These are phyloP conservation scores for Ophiostoma sp. DNA, from an alignment of 2,329 filamentous ascomycete genomes.

Conservation along the genomic window DNA sequence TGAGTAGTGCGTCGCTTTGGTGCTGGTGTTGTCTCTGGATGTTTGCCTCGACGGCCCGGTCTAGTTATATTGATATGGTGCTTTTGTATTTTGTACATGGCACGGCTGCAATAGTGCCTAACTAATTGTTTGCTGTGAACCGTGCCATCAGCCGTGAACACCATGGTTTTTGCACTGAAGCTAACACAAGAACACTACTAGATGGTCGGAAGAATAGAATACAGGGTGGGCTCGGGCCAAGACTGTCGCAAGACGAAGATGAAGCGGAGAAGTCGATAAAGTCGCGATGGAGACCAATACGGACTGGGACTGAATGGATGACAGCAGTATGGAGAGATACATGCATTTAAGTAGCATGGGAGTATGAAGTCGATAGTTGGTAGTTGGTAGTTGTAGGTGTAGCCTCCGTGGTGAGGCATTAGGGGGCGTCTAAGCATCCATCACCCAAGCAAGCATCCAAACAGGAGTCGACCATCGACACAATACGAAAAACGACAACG, in stretches of 20 bases:
- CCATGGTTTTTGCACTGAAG: background rate
- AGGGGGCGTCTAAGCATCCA: no score
- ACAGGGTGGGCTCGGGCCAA: background rate
- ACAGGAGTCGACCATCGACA: no score
- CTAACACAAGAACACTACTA: no score
- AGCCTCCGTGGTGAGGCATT: no score
- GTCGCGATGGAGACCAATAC: background rate
- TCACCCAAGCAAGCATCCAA: no score
- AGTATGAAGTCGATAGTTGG: background rate
- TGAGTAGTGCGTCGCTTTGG: no score
- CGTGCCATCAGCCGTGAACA: background rate
- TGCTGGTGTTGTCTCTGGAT: no score
- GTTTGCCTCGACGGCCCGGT: background rate
- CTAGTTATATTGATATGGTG: background rate
- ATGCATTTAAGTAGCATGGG: background rate
- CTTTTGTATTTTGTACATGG: background rate
- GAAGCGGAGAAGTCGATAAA: constrained; percentile 3
- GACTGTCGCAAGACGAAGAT: background rate
- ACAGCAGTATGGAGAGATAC: no score
- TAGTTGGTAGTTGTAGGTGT: background rate
- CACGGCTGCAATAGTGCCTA: background rate
- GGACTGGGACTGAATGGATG: background rate
- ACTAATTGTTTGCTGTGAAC: background rate
- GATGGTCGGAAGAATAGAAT: constrained; percentile 1
- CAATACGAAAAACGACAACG: no score